A percentile compares a stretch with the other conserved stretches of the same genome.
Evolutionary conservation across 176 grass and related monocot genomes (phyloP).

Genomic region (Ampelocalamus luodianensis): DNA sequence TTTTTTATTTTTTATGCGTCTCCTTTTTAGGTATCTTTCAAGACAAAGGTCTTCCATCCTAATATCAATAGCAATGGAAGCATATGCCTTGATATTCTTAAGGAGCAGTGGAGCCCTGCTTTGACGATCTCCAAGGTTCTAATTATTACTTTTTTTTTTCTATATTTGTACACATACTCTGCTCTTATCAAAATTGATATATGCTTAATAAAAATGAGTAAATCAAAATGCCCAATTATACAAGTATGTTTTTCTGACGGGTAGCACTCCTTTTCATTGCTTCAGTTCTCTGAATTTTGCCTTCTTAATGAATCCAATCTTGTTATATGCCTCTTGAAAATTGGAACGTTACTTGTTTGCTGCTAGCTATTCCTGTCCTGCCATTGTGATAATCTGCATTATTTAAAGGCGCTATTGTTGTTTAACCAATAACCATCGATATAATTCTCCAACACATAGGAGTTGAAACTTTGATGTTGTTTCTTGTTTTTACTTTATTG

Average conservation of each 20-base stretch:
- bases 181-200: background rate
- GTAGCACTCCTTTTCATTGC: conserved; percentile 4
- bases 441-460: background rate
- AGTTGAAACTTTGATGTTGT: background rate
- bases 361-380: background rate
- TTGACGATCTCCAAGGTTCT: conserved; percentile 66
- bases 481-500: background rate
- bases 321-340: background rate
- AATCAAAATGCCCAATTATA: background rate
- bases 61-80: conserved; percentile 76
- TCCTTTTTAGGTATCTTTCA: conserved; percentile 61
- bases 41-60: conserved; percentile 68
- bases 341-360: background rate
- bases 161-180: background rate
- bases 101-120: conserved; percentile 71
- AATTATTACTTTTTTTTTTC: background rate
- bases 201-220: background rate
- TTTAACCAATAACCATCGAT: background rate
- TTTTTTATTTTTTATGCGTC: conserved; percentile 28
- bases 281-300: background rate
- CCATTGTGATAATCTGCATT: background rate
- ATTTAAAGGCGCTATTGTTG: background rate
- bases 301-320: background rate
- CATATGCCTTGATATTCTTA: conserved; percentile 70
- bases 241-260: background rate